Base-by-base conservation (phyloP, 495 filamentous ascomycete species). In the Letharia columbiana region DNA sequence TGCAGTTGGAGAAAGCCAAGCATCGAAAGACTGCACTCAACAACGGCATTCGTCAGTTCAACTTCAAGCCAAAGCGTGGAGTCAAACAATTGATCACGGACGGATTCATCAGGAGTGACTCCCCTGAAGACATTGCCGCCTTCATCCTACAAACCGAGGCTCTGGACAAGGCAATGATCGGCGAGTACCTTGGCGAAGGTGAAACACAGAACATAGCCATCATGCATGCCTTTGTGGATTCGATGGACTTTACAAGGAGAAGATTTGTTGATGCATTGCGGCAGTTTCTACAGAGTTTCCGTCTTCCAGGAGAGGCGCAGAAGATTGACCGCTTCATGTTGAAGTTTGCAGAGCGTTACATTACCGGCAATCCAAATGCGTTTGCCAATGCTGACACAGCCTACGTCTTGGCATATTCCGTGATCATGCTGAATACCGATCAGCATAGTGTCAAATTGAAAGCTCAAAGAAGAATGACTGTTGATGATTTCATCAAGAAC, bases 251-350 rank as follows among this genome's bases (percentile, higher is more conserved):
- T 66, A 81, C 84, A n/a, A 90, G 90, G 74, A 89, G 89, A 59
- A 89, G 92, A 13, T 99, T 99, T 68, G 92, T 96, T 17, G 94
- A 96, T 77, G 87, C 94, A 31, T 79, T 99, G 17, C 85, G 94
- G 37, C 84, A 89, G 61, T 99, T 98, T 72, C 79, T 99, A 18
- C 94, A 99, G 76, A 88, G 90, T 58, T 99, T 99, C 80, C 89
- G 94, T 41, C 78, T 99, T 15, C 94, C 94, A 2, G 94, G 94
- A 56, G 94, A 99, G 75, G 92, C 92, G 2, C 94, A 99, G 74
- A 99, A 99, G 79, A 99, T 99, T 69, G 94, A 99, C 85, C 89
- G 94, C 45, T 96, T 97, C 77, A 98, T 99, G 94, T 81, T 98
- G 61, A 99, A 99, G 75, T 99, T 98, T 77, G 95, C 94, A 50